Conservation (phyloP, 2,329 filamentous ascomycete species). For the Ambrosiella beaveri region DNA sequence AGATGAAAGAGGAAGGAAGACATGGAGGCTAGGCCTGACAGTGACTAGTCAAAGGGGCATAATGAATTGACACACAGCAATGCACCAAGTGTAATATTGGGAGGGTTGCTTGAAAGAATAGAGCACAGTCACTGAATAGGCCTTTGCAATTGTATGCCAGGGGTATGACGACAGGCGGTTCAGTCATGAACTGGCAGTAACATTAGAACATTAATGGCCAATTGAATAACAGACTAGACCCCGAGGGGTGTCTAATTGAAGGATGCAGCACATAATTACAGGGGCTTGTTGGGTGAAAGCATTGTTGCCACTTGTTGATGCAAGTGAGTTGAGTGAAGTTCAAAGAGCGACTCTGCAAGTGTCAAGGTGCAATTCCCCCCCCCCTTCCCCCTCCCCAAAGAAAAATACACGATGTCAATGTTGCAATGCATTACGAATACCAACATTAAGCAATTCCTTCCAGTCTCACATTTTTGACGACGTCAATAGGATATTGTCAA, state of each 20-base stretch:
- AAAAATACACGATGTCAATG: too few species aligned
- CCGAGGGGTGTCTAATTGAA: not conserved
- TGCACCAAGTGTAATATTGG: not conserved
- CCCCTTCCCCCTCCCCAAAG: too few species aligned
- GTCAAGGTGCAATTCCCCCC: too few species aligned
- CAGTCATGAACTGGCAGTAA: not conserved
- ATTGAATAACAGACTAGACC: not conserved
- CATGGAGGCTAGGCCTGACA: constrained; percentile 14
- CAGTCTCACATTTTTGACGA: too few species aligned
- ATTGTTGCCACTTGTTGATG: not conserved
- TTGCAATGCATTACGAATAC: too few species aligned
- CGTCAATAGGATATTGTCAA: too few species aligned
- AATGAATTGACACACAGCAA: not conserved
- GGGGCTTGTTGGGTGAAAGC: not conserved
- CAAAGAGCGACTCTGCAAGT: not conserved
- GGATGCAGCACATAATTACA: constrained; percentile 2
- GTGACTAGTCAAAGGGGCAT: not conserved
- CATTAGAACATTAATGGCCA: not conserved
- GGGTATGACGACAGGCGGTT: not conserved
- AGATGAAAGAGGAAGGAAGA: constrained; percentile 13
- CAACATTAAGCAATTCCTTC: too few species aligned
- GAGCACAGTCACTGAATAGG: not conserved
- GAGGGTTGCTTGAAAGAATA: not conserved
- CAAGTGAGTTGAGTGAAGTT: not conserved
- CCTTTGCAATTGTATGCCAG: not conserved